Evolutionary conservation across 2,329 filamentous ascomycete species (phyloP).

Genomic region (Penicillium capsulatum): DNA sequence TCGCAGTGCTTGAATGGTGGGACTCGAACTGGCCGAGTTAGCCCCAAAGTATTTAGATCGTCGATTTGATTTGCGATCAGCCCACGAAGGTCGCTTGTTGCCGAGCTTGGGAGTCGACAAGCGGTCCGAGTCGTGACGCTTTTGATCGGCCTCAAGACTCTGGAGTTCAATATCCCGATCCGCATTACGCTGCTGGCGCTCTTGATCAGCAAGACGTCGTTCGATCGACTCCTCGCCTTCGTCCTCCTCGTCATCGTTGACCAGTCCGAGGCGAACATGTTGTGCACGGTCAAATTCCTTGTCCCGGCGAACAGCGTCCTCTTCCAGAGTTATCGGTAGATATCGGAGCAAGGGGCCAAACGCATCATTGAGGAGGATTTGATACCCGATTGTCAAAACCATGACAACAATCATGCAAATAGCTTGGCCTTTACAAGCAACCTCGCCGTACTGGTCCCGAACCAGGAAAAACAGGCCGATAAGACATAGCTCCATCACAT

Average conservation of each 20-base stretch:
- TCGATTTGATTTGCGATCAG: slow-evolving; percentile 39
- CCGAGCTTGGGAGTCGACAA: slow-evolving; percentile 24
- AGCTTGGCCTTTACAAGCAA: slow-evolving; percentile 68
- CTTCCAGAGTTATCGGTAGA: slow-evolving; percentile 89
- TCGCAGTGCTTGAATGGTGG: slow-evolving; percentile 32
- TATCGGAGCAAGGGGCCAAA: slow-evolving; percentile 85
- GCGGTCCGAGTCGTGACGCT: slow-evolving; percentile 13
- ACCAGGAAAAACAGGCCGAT: slow-evolving; percentile 86
- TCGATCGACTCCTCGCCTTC: slow-evolving; percentile 42
- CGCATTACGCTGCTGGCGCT: slow-evolving; percentile 38
- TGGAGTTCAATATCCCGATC: slow-evolving; percentile 48
- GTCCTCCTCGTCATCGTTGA: slow-evolving; percentile 51
- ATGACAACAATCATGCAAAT: slow-evolving; percentile 77
- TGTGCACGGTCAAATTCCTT: slow-evolving; percentile 81
- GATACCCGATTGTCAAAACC: slow-evolving; percentile 69
- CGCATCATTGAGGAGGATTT: slow-evolving; percentile 72
- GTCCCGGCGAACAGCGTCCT: slow-evolving; percentile 88
- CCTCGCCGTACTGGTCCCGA: slow-evolving; percentile 50
- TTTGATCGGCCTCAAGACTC: slow-evolving; percentile 30
- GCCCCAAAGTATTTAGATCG: slow-evolving; percentile 40
- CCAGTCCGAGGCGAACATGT: slow-evolving; percentile 62
- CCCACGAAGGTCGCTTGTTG: slow-evolving; percentile 40
- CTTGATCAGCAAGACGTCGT: slow-evolving; percentile 45
- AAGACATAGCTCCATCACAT: slow-evolving; percentile 88
- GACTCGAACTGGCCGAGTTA: slow-evolving; percentile 31